Base-by-base conservation (phyloP, 2,329 filamentous ascomycete species). In the Diaporthe amygdali region DNA sequence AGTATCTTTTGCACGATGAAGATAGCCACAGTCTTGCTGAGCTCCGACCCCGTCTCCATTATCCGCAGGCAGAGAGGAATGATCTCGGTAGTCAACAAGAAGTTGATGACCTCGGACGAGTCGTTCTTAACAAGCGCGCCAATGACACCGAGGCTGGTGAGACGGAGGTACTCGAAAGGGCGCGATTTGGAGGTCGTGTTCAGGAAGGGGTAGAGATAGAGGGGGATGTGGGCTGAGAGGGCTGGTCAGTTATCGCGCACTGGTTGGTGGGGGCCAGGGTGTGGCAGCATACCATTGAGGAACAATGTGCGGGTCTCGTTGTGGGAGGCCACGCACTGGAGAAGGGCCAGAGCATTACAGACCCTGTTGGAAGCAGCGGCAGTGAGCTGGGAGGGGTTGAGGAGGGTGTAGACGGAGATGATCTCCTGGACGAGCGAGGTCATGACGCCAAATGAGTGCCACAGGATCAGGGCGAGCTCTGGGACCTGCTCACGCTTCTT, bases 1-100 rank as follows among this genome's bases (percentile, higher is more conserved):
- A 99, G 85, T 32, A 99, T 99, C 88, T 99, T 99, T 83, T 99
- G 96, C 22, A 99, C 96, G 77, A 99, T 99, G 85, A 99, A 99
- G 78, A 99, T 99, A 71, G 96, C 96, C 17, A 99, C 96, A 0
- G 96, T 99, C 87, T 99, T 99, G 87, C 95, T 98, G 72, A 99
- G 89, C 83, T 99, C 96, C 0, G 95, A 98, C 63, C 96, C 96
- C 0, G 96, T 99, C 85, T 99, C 96, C 96, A 99, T 99, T 79
- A 99, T 99, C 73, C 96, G 92, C 54, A 99, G 91, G 82, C 96
- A 99, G 15, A 99, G 90, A 12, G 96, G 96, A 71, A 99, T 99
- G 76, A 99, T 99, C 84, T 99, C 96, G 37, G 96, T 99, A 1
- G 96, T 98, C 61, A 99, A 88, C 68, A 99, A 92, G 81, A 99